A percentile compares a stretch with the other conserved stretches of the same genome.
These are phyloP conservation scores for Fragilaria crotonensis DNA, from an alignment of 108 stramenopile genomes.

Conservation along the genomic window DNA sequence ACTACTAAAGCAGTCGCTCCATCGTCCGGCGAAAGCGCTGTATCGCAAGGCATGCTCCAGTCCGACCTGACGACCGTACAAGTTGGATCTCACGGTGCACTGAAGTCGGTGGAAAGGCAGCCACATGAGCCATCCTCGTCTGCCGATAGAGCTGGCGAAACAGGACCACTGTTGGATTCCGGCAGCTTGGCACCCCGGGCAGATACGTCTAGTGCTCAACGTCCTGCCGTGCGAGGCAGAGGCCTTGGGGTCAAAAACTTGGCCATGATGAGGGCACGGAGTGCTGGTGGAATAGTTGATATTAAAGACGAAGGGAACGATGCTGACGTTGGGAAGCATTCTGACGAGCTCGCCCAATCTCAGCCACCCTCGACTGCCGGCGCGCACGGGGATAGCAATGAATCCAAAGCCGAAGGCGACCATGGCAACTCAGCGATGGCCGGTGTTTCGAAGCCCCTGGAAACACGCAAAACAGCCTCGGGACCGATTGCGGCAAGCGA, in stretches of 20 bases:
- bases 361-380: too few species aligned
- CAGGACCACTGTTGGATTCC: not conserved
- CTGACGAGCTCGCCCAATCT: too few species aligned
- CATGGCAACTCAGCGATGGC: too few species aligned
- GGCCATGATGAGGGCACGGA: slow-evolving; percentile 30
- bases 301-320: not conserved
- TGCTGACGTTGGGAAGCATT: not conserved
- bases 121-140: not conserved
- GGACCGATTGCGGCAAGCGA: too few species aligned
- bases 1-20: too few species aligned
- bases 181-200: not conserved
- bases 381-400: too few species aligned
- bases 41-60: too few species aligned
- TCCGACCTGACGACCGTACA: not conserved
- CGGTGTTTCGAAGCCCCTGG: too few species aligned
- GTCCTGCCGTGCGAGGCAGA: slow-evolving; percentile 5
- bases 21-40: too few species aligned
- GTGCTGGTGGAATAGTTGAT: not conserved
- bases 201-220: slow-evolving; percentile 2
- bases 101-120: not conserved
- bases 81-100: not conserved
- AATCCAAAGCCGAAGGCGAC: too few species aligned
- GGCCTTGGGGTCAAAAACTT: slow-evolving; percentile 39
- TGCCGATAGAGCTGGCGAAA: not conserved
- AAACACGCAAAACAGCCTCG: too few species aligned